Base-by-base conservation (phyloP, 495 filamentous ascomycete species). In the Collariella sp. region DNA sequence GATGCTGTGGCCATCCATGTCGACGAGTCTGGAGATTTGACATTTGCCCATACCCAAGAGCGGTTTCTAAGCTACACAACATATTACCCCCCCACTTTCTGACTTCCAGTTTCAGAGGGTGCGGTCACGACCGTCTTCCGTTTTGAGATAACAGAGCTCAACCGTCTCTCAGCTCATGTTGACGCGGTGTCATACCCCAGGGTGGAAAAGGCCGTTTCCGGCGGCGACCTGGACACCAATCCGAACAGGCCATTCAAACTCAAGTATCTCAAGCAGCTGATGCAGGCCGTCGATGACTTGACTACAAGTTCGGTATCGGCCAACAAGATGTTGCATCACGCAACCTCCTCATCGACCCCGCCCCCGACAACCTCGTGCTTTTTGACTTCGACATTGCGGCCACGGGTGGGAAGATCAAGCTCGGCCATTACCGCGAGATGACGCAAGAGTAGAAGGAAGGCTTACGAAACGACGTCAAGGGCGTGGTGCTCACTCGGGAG, bases 211-310 rank as follows among this genome's bases (percentile, higher is more conserved):
- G n/a, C 3, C 20, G 36, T 16, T n/a, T 24, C 66, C 52, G 68
- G 66, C 29, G 69, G 64, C 33, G 70, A 51, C 33, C 54, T 76
- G 15, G 57, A 55, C 15, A 57, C 54, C 47, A 58, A 43, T 58
- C 31, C 19, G n/a, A 3, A 18, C 7, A 66, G 58, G n/a, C 39
- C 50, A 1, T 71, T 73, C 22, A 62, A 64, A 53, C 68, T 73
- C 26, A 54, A 70, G 33, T 74, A 64, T 64, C 44, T 73, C 29
- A 26, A 68, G 53, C 65, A 76, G 57, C 62, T 74, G 46, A 70
- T 62, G 11, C 31, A 60, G 46, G 45, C 71, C 13, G 64, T 74
- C 24, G 71, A 76, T 56, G 66, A 66, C 42, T 59, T 76, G 12
- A 74, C 53, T 62, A 75, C 19, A 59, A 65, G 49, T 40, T 64